Percentiles rank a stretch among this genome's conserved stretches.
These are phyloP conservation scores for Suillus paluster DNA, from an alignment of 768 basidiomycete genomes.

Conservation along the genomic window DNA sequence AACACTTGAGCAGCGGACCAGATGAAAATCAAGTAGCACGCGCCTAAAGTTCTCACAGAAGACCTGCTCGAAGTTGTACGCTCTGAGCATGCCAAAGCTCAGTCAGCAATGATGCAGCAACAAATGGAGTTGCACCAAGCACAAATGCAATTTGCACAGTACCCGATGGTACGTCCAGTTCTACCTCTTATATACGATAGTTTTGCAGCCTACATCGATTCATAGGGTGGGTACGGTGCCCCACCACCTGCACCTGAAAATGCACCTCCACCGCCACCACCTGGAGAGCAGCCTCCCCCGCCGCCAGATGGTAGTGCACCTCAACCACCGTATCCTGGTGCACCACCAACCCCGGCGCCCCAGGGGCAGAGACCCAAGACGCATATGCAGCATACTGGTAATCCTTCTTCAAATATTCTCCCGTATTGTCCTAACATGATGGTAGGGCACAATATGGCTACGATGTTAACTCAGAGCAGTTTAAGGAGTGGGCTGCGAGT, in stretches of 20 bases:
- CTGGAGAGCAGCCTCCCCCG: slow-evolving; percentile 57
- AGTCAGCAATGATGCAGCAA: slow-evolving; percentile 64
- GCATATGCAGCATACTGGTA: slow-evolving; percentile 67
- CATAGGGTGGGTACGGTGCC: slow-evolving; percentile 38
- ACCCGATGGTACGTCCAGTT: slow-evolving; percentile 51
- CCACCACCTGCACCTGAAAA: slow-evolving; percentile 44
- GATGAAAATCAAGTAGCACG: slow-evolving; percentile 86
- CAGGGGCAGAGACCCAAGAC: slow-evolving; percentile 32
- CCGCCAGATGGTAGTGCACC: slow-evolving; percentile 48
- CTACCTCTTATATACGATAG: slow-evolving; percentile 6
- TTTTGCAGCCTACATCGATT: background rate
- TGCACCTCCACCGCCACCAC: slow-evolving; percentile 51
- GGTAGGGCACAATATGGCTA: slow-evolving; percentile 84
- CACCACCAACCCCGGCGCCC: slow-evolving; percentile 37
- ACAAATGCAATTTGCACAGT: slow-evolving; percentile 79
- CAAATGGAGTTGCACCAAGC: slow-evolving; percentile 89
- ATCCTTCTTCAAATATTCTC: slow-evolving; percentile 25
- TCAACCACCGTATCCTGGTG: slow-evolving; percentile 51
- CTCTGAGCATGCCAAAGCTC: slow-evolving; percentile 85
- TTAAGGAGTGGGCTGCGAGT: slow-evolving; percentile 77
- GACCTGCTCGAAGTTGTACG: slow-evolving; percentile 90
- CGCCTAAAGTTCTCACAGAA: slow-evolving; percentile 85
- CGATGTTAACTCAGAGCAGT: slow-evolving; percentile 81
- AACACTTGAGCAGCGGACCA: slow-evolving; percentile 55
- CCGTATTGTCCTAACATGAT: background rate